These are phyloP conservation scores for Agaricus sinodeliciosus DNA, from an alignment of 768 basidiomycete species.

Conservation along the genomic window DNA sequence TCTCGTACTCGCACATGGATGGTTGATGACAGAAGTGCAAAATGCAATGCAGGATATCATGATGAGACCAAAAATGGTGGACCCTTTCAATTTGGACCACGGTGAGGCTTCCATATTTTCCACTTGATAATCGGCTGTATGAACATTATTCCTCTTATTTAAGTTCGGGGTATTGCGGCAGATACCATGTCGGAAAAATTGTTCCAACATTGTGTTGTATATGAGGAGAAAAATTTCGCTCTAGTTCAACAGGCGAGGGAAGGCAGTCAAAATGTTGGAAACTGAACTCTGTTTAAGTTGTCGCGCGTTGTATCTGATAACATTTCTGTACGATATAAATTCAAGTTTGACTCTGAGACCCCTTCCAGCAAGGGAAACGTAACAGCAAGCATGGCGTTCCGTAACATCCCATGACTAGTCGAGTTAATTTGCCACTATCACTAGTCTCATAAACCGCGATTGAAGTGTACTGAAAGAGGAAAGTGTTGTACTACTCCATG, in stretches of 20 bases:
- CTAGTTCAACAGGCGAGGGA: background rate
- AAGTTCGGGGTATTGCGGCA: constrained; percentile 21
- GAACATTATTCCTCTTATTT: background rate
- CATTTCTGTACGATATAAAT: too few species aligned
- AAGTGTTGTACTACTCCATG: too few species aligned
- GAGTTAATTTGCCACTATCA: too few species aligned
- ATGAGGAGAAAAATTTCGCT: constrained; percentile 18
- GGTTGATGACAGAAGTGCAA: constrained; percentile 5
- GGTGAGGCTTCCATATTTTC: constrained; percentile 17
- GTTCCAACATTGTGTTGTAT: constrained; percentile 20
- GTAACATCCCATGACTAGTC: too few species aligned
- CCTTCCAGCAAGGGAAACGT: too few species aligned
- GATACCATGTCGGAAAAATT: constrained; percentile 15
- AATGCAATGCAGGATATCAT: constrained; percentile 8
- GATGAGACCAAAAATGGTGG: constrained; percentile 17
- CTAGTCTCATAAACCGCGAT: too few species aligned
- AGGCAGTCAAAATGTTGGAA: background rate
- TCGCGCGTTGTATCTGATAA: background rate
- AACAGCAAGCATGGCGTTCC: too few species aligned
- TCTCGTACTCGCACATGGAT: constrained; percentile 8
- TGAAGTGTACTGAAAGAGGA: too few species aligned
- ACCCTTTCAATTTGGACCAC: constrained; percentile 19
- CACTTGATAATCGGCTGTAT: background rate
- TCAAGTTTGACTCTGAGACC: too few species aligned
- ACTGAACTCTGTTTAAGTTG: background rate